Conservation (phyloP, 2,329 filamentous ascomycete species). For the Stemphylium vesicarium region DNA sequence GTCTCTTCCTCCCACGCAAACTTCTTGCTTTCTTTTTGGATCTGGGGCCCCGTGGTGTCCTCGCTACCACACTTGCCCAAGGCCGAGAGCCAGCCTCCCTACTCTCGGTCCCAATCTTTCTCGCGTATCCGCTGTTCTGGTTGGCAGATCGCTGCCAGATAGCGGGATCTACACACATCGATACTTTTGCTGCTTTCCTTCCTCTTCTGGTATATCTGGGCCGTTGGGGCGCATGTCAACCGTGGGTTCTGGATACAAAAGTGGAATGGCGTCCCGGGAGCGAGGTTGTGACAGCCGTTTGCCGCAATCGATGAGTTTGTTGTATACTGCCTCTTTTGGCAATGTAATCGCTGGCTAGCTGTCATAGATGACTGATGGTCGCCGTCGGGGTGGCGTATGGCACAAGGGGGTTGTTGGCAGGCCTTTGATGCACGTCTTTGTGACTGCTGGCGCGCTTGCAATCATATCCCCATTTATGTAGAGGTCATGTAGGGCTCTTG, state of each 20-base stretch:
- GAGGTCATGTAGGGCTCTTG: too few species aligned
- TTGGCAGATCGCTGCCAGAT: conserved; percentile 4
- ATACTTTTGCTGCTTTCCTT: neutral
- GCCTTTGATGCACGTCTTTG: neutral
- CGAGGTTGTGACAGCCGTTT: conserved; percentile 10
- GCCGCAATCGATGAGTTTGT: conserved; percentile 2
- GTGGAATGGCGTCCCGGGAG: neutral
- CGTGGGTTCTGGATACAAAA: neutral
- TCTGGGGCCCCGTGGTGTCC: neutral
- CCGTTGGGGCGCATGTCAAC: neutral
- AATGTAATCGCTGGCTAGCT: neutral
- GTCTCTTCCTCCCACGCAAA: neutral
- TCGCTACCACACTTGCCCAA: neutral
- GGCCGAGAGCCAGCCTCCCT: neutral
- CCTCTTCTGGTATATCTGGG: conserved; percentile 7
- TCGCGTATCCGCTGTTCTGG: neutral
- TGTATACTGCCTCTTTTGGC: conserved; percentile 4
- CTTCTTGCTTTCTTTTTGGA: neutral
- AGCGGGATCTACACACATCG: conserved; percentile 8
- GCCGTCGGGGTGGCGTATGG: neutral
- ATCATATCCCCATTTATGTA: too few species aligned
- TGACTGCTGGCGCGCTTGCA: too few species aligned
- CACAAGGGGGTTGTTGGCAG: neutral
- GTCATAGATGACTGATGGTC: neutral
- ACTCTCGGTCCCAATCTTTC: neutral